These are phyloP conservation scores for Quercus suber DNA, from an alignment of 306 rosid species.

Conservation along the genomic window DNA sequence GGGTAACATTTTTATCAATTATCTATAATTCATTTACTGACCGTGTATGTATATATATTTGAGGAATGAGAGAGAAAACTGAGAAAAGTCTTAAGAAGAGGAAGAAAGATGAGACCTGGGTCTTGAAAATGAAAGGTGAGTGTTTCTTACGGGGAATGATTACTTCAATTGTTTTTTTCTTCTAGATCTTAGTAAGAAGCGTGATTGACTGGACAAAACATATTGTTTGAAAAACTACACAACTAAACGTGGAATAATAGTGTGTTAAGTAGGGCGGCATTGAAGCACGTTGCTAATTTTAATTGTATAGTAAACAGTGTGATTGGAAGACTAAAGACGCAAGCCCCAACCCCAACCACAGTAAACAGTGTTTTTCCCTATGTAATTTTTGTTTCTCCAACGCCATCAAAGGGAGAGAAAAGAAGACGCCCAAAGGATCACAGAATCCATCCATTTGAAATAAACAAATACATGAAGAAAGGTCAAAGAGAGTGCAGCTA, in stretches of 20 bases:
- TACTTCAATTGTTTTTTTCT: neutral
- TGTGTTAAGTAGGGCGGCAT: constrained; percentile 16
- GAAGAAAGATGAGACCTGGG: neutral
- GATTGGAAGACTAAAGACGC: neutral
- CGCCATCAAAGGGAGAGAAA: neutral
- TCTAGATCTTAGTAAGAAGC: constrained; percentile 26
- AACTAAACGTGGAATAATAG: constrained; percentile 21
- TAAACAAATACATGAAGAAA: neutral
- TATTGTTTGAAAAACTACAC: neutral
- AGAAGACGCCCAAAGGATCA: neutral
- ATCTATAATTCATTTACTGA: neutral
- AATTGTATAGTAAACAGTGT: constrained; percentile 1
- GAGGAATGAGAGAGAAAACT: neutral
- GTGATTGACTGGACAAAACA: constrained; percentile 57
- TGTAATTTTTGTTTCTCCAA: neutral
- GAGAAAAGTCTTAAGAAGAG: neutral
- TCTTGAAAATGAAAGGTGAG: constrained; percentile 7
- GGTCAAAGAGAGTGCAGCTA: neutral
- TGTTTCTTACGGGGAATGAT: constrained; percentile 22
- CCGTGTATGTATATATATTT: neutral
- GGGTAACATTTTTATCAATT: neutral
- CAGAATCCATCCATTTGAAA: neutral
- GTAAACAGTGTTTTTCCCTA: neutral
- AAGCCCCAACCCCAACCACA: neutral
- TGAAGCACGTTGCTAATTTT: constrained; percentile 1